Evolutionary conservation across 305 asterid species (phyloP), one percentile per base, ranked within the genome.

Genomic region (Rubia tinctorum): DNA sequence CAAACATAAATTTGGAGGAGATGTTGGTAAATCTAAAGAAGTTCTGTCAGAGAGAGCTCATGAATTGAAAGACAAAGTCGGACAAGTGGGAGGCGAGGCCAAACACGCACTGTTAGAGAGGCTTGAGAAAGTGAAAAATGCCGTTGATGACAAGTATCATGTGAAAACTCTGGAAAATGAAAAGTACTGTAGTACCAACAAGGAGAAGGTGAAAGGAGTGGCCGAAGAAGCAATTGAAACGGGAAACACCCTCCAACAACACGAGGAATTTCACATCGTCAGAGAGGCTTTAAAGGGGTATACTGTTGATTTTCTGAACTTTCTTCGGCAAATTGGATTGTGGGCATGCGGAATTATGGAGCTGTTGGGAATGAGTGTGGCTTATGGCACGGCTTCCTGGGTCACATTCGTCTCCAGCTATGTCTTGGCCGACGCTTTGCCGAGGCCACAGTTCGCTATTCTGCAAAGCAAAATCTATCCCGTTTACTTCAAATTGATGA

Each of bases 381-480:
- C 92, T 5, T 90, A 83, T 22, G 99, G 99, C 65, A 87, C 79
- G 81, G 82, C 87, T 39, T 39, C 88, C 62, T 94, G 98, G 97
- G 80, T 91, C 5, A 90, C 96, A 9, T 88, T 94, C 43, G 77
- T 80, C 1, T 91, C 97, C 49, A 91, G 93, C 66, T 81, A 86
- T 73, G 84, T 94, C 0, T 47, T 90, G 78, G 91, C 96, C 0
- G 69, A 75, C 14, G 82, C 88, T 5, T 53, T 94, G 86, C 88
- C 97, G 0, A 82, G 88, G 85, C 89, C 86, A 30, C 99, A 91
- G 81, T 94, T 90, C 66, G 96, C 87, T 0, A 27, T 76, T 68
- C 86, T 83, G 63, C 97, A 94, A 77, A 88, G 92, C 80, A 88
- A 80, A 86, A 81, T 91, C 2, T 94, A 91, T 76, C 95, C 92